phyloP scores from a whole-genome alignment of 1,139 yeast genomes.

The Suhomyces anneliseae region DNA sequence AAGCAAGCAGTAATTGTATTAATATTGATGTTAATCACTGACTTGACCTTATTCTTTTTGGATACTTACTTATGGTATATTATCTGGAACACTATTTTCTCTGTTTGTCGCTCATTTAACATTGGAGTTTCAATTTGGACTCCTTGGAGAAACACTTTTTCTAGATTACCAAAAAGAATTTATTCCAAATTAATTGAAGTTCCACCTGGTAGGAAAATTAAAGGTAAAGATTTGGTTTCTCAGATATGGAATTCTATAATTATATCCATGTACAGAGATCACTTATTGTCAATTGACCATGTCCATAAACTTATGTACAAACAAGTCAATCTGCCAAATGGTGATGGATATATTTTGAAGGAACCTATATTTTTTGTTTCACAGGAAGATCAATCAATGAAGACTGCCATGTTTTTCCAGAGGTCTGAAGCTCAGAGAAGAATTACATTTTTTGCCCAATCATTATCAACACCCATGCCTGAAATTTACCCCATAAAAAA shows the following conservation, averaged over 20 bases:
- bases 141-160: conserved; percentile 57
- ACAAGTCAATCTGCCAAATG: conserved; percentile 29
- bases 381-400: conserved; percentile 48
- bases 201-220: conserved; percentile 27
- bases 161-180: conserved; percentile 52
- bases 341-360: conserved; percentile 28
- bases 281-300: conserved; percentile 49
- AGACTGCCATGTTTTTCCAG: conserved; percentile 33
- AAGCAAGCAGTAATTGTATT: conserved; percentile 43
- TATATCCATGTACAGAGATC: conserved; percentile 59
- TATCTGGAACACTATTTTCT: conserved; percentile 52
- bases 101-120: conserved; percentile 48
- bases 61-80: conserved; percentile 60
- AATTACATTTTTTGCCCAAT: conserved; percentile 55
- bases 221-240: conserved; percentile 41
- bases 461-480: conserved; percentile 54
- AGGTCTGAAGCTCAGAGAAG: conserved; percentile 51
- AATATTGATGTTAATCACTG: conserved; percentile 38
- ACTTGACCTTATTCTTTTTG: conserved; percentile 48
- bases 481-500: conserved; percentile 40
- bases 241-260: conserved; percentile 56
- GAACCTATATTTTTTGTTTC: conserved; percentile 53
- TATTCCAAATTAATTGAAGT: conserved; percentile 44
- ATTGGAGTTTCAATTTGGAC: conserved; percentile 58
- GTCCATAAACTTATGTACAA: conserved; percentile 49